These are phyloP conservation scores for Arabidopsis thaliana DNA, from an alignment of 345 rosid species.

Conservation along the genomic window DNA sequence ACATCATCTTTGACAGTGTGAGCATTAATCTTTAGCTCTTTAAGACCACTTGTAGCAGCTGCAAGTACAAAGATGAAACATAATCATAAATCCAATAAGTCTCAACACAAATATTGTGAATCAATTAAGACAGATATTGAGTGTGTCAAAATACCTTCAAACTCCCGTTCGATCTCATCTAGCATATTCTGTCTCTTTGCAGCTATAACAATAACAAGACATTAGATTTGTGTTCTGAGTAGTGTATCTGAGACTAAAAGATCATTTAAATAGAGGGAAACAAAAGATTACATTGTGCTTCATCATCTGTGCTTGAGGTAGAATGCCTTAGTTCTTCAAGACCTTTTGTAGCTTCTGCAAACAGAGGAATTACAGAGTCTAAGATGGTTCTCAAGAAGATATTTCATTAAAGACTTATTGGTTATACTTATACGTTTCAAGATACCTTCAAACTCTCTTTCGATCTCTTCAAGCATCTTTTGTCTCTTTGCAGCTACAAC, in stretches of 20 bases:
- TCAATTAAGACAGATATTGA: neutral
- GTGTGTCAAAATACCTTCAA: conserved; percentile 43
- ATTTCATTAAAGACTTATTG: neutral
- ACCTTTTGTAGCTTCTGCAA: conserved; percentile 44
- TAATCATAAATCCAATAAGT: conserved; percentile 2
- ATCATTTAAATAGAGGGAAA: neutral
- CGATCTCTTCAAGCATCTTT: conserved; percentile 44
- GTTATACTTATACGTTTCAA: neutral
- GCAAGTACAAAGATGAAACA: conserved; percentile 31
- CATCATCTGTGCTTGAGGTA: conserved; percentile 38
- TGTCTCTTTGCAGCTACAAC: conserved; percentile 35
- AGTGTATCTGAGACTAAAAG: neutral
- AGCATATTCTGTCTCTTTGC: conserved; percentile 38
- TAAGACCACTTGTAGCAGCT: conserved; percentile 44
- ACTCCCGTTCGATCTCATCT: conserved; percentile 46
- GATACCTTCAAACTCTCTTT: conserved; percentile 45
- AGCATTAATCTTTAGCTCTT: conserved; percentile 44
- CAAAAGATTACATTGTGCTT: conserved; percentile 11
- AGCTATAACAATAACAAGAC: conserved; percentile 34
- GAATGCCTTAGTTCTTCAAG: conserved; percentile 42
- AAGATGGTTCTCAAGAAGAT: conserved; percentile 13
- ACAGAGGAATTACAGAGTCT: conserved; percentile 31
- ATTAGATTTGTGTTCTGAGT: conserved; percentile 18
- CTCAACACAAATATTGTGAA: conserved; percentile 11
- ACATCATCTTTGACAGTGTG: conserved; percentile 35